Evolutionary conservation across 371 early-diverging fungal genomes (phyloP), one percentile per base, ranked within the genome.

Genomic region (Syncephalastrum racemosum): DNA sequence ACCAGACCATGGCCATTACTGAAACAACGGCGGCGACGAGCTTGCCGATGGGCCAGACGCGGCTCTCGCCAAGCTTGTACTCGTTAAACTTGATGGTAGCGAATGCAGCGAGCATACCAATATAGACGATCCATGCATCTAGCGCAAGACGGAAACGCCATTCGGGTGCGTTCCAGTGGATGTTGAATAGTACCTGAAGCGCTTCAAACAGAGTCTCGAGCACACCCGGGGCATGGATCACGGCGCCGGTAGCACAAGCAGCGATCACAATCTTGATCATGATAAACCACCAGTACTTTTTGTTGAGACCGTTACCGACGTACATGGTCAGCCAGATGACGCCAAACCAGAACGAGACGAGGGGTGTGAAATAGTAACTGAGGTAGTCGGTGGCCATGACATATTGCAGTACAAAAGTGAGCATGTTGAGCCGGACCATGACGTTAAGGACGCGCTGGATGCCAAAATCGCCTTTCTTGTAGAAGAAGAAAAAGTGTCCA

Each of bases 351-450:
- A 84, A 80, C 14, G 83, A 76, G 36, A 87, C 87, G 50, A 91
- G 64, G 8, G 90, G 90, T 12, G 89, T 82, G 61, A 90, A 90
- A 58, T 91, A 90, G 59, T 90, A 91, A 43, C 80, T 81, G 49
- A 88, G 71, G 39, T 87, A 87, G 56, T 82, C 71, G 18, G 84
- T 83, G 62, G 79, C 70, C 87, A 89, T 90, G 2, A 80, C 67
- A 54, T 84, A 89, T 4, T 81, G 71, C 40, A 91, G 67, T 3
- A 77, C 71, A 49, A 84, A 73, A 1, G 88, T 84, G 45, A 91
- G 71, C 41, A 91, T 58, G 58, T 91, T 91, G 22, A 88, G 63
- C 1, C 92, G 79, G 18, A 86, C 72, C 54, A 91, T 71, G 36
- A 88, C 81, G 23, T 73, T 75, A 4, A 84, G 67, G 6, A 88